Conservation (phyloP, 2,329 filamentous ascomycete species). For the Exserohilum rostratum region DNA sequence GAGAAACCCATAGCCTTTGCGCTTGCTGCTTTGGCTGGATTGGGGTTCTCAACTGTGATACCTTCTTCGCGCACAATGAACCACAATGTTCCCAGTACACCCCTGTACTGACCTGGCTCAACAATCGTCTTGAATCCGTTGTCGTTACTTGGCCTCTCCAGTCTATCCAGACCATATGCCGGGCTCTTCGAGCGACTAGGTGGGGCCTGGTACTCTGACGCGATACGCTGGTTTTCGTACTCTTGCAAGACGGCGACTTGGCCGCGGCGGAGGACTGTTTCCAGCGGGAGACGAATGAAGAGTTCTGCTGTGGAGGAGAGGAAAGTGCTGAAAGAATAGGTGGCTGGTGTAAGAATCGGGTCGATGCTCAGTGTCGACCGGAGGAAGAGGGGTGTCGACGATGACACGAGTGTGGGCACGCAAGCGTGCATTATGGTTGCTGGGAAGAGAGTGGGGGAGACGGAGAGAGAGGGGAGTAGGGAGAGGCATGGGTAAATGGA, state of each 20-base stretch:
- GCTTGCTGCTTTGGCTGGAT: slow-evolving; percentile 31
- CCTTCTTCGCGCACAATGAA: slow-evolving; percentile 86
- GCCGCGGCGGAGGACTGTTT: slow-evolving; percentile 87
- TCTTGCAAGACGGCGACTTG: slow-evolving; percentile 71
- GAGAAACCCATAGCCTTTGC: slow-evolving; percentile 37
- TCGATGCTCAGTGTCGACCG: slow-evolving; percentile 86
- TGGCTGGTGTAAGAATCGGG: slow-evolving; percentile 76
- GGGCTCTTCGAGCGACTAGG: slow-evolving; percentile 23
- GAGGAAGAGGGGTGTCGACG: slow-evolving; percentile 82
- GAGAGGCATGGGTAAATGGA: slow-evolving; percentile 80
- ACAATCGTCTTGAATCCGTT: slow-evolving; percentile 72
- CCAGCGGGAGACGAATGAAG: slow-evolving; percentile 84
- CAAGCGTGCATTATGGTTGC: slow-evolving; percentile 89
- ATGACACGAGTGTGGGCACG: slow-evolving; percentile 79
- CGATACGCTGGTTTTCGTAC: slow-evolving; percentile 39
- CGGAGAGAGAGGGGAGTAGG: slow-evolving; percentile 72
- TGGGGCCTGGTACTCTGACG: slow-evolving; percentile 31
- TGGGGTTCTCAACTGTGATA: slow-evolving; percentile 45
- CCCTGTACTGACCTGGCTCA: slow-evolving; percentile 78
- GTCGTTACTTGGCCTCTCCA: slow-evolving; percentile 22
- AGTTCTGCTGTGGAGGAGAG: slow-evolving; percentile 79
- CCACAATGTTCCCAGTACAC: slow-evolving; percentile 92
- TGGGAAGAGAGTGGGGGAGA: slow-evolving; percentile 72
- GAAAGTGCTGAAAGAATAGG: slow-evolving; percentile 84
- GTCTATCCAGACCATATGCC: slow-evolving; percentile 27